Conservation (phyloP, 75 land plant species). For the Cupressus sempervirens region DNA sequence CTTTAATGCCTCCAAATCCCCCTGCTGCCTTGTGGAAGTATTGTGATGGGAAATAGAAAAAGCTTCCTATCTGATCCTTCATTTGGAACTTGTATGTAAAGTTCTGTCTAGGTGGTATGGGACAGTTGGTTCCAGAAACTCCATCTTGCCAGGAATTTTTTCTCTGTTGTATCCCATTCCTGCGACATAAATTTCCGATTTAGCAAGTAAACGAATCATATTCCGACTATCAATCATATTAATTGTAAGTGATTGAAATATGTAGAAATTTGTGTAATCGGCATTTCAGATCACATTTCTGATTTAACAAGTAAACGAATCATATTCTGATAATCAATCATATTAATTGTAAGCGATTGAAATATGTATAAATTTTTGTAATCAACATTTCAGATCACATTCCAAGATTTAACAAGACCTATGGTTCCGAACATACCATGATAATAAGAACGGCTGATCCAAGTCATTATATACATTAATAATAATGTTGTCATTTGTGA, state of each 20-base stretch:
- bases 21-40: slow-evolving; percentile 51
- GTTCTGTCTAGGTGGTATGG: slow-evolving; percentile 41
- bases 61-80: slow-evolving; percentile 60
- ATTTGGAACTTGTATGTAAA: slow-evolving; percentile 47
- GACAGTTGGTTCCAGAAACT: slow-evolving; percentile 55
- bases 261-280: no score
- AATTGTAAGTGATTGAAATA: no score
- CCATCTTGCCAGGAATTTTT: slow-evolving; percentile 57
- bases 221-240: no score
- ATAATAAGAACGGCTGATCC: slow-evolving; percentile 63
- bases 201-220: neutral
- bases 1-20: slow-evolving; percentile 44
- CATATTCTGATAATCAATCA: no score
- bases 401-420: neutral
- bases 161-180: slow-evolving; percentile 55
- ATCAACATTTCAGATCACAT: no score
- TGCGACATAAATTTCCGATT: slow-evolving; percentile 5
- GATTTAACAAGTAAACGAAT: neutral
- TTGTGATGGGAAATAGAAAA: slow-evolving; percentile 49
- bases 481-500: slow-evolving; percentile 65
- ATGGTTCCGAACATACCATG: slow-evolving; percentile 34
- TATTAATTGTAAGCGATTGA: no score
- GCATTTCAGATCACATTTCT: no score
- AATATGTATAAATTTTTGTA: no score
- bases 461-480: slow-evolving; percentile 66